Conservation (phyloP, 2,329 filamentous ascomycete genomes). For the Metarhizium album region DNA sequence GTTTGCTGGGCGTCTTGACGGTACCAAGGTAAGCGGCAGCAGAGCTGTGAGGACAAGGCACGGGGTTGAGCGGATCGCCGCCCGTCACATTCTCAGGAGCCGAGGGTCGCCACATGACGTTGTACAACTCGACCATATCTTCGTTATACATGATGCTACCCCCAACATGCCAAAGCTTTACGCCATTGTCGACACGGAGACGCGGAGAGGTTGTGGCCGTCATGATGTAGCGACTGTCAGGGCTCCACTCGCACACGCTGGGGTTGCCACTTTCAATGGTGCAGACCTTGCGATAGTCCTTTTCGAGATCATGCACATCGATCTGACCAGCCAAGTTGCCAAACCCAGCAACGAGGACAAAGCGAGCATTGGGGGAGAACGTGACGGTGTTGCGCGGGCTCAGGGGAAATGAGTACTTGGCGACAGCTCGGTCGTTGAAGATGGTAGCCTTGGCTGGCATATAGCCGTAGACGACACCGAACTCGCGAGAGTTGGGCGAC, state of each 20-base stretch:
- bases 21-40: constrained; percentile 73
- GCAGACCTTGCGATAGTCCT: constrained; percentile 83
- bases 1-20: constrained; percentile 90
- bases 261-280: constrained; percentile 94
- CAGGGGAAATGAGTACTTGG: constrained; percentile 76
- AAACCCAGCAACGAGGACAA: constrained; percentile 89
- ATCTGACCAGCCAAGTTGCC: constrained; percentile 96
- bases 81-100: constrained; percentile 45
- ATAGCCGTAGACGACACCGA: constrained; percentile 93
- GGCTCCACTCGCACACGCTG: constrained; percentile 94
- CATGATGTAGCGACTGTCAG: constrained; percentile 89
- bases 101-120: constrained; percentile 79
- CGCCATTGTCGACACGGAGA: constrained; percentile 89
- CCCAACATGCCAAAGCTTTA: constrained; percentile 88
- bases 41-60: constrained; percentile 72
- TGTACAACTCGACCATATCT: constrained; percentile 90
- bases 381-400: constrained; percentile 87
- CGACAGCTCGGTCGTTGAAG: constrained; percentile 80
- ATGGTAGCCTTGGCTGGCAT: constrained; percentile 99
- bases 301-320: constrained; percentile 92
- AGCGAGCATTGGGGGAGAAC: constrained; percentile 89
- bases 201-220: constrained; percentile 96
- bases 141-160: constrained; percentile 89
- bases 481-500: constrained; percentile 96
- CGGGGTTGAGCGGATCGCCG: constrained; percentile 60